phyloP scores from a whole-genome alignment of 495 filamentous ascomycete species.

The Hyaloscypha hepaticicola region DNA sequence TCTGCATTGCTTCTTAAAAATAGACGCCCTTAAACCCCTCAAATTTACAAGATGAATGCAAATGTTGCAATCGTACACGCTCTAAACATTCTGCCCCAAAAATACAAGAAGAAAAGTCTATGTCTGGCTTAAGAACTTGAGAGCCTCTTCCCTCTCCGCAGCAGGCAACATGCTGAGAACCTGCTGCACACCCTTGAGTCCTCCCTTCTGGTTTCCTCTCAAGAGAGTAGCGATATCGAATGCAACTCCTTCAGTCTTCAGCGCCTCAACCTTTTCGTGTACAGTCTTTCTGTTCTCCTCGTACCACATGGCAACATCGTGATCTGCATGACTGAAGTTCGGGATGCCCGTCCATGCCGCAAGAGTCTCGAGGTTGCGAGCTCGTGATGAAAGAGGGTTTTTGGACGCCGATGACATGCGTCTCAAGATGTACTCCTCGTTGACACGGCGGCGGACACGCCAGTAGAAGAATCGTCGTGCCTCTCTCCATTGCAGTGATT shows the following conservation, averaged over 20 bases:
- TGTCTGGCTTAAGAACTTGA: slow-evolving; percentile 61
- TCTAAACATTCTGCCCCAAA: neutral
- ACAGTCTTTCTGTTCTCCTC: slow-evolving; percentile 90
- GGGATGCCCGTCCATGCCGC: slow-evolving; percentile 74
- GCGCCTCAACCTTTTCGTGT: slow-evolving; percentile 70
- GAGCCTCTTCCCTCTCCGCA: slow-evolving; percentile 79
- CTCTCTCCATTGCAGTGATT: slow-evolving; percentile 79
- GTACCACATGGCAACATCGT: slow-evolving; percentile 89
- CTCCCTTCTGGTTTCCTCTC: slow-evolving; percentile 67
- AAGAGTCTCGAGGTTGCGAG: slow-evolving; percentile 64
- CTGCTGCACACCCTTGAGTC: slow-evolving; percentile 83
- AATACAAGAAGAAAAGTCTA: slow-evolving; percentile 6
- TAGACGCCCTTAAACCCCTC: slow-evolving; percentile 5
- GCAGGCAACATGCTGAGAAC: slow-evolving; percentile 83
- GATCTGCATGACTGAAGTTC: slow-evolving; percentile 73
- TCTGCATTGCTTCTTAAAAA: neutral
- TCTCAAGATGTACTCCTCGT: slow-evolving; percentile 93
- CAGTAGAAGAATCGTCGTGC: slow-evolving; percentile 99
- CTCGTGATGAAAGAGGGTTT: slow-evolving; percentile 48
- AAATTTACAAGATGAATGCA: slow-evolving; percentile 4
- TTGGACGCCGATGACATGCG: slow-evolving; percentile 64
- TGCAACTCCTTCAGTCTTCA: slow-evolving; percentile 75
- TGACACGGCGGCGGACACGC: slow-evolving; percentile 94
- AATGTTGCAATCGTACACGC: slow-evolving; percentile 8
- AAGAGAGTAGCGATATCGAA: slow-evolving; percentile 77